A percentile compares a stretch with the other conserved stretches of the same genome.
phyloP scores from a whole-genome alignment of 148 eudicot species.

The Camellia sinensis region DNA sequence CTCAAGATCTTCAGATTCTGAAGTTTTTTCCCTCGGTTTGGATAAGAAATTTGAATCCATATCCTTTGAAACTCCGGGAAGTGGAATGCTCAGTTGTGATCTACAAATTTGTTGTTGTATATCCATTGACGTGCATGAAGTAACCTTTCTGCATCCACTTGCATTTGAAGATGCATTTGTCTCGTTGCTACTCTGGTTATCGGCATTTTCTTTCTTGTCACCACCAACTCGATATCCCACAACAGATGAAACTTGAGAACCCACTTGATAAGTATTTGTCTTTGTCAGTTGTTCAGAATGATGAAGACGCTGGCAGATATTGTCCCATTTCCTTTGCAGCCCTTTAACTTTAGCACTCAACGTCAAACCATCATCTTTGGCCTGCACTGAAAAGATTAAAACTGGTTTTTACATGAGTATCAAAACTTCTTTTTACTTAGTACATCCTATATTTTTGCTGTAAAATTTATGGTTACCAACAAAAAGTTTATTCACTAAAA shows the following conservation, averaged over 20 bases:
- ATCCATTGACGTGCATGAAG: constrained; percentile 19
- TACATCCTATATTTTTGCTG: background rate
- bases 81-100: constrained; percentile 23
- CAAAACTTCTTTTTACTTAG: background rate
- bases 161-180: constrained; percentile 28
- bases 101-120: constrained; percentile 4
- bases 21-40: constrained; percentile 24
- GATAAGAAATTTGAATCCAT: constrained; percentile 22
- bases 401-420: constrained; percentile 39
- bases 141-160: constrained; percentile 21
- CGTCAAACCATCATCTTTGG: constrained; percentile 50
- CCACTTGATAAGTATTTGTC: constrained; percentile 19
- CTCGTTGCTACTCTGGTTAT: constrained; percentile 21
- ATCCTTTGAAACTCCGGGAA: constrained; percentile 12
- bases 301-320: constrained; percentile 36
- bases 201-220: constrained; percentile 19
- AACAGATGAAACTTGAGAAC: constrained; percentile 32
- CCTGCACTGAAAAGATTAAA: constrained; percentile 66
- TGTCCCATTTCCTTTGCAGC: constrained; percentile 48
- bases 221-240: constrained; percentile 26
- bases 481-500: background rate
- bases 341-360: constrained; percentile 34
- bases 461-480: background rate
- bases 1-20: constrained; percentile 26
- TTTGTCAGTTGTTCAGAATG: constrained; percentile 30